These are phyloP conservation scores for Balakata baccata DNA, from an alignment of 345 rosid genomes.

Conservation along the genomic window DNA sequence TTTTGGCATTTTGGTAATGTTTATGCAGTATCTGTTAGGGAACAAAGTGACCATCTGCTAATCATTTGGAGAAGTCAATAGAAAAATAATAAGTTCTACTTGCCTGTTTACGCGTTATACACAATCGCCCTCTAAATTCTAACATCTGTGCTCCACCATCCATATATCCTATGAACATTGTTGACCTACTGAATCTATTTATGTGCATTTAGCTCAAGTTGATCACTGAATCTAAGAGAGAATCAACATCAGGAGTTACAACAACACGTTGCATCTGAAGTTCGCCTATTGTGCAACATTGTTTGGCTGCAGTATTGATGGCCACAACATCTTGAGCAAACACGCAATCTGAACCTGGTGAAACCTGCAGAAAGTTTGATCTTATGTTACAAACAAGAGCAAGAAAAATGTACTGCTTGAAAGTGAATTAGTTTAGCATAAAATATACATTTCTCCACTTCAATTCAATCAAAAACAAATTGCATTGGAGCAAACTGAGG, in stretches of 20 bases:
- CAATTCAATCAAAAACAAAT: neutral
- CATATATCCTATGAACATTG: neutral
- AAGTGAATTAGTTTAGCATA: neutral
- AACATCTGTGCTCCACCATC: neutral
- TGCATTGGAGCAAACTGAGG: too few species aligned
- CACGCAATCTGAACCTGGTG: constrained; percentile 51
- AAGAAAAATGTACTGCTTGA: too few species aligned
- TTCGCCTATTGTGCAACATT: constrained; percentile 55
- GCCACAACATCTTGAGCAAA: constrained; percentile 68
- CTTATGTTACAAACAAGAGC: too few species aligned
- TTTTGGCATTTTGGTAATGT: neutral
- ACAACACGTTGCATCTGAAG: constrained; percentile 51
- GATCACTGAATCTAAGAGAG: constrained; percentile 40
- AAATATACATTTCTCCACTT: neutral
- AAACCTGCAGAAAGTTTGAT: constrained; percentile 45
- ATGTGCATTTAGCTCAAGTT: constrained; percentile 16
- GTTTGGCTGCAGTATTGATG: constrained; percentile 47
- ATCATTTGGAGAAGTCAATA: neutral
- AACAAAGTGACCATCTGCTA: neutral
- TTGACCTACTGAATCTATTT: neutral
- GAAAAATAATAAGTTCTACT: too few species aligned
- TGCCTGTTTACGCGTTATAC: constrained; percentile 3
- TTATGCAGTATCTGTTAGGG: neutral
- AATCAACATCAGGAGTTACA: constrained; percentile 66
- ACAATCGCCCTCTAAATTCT: too few species aligned